Evolutionary conservation across 2,329 filamentous ascomycete species (phyloP).

Genomic region (Emergomyces africanus): DNA sequence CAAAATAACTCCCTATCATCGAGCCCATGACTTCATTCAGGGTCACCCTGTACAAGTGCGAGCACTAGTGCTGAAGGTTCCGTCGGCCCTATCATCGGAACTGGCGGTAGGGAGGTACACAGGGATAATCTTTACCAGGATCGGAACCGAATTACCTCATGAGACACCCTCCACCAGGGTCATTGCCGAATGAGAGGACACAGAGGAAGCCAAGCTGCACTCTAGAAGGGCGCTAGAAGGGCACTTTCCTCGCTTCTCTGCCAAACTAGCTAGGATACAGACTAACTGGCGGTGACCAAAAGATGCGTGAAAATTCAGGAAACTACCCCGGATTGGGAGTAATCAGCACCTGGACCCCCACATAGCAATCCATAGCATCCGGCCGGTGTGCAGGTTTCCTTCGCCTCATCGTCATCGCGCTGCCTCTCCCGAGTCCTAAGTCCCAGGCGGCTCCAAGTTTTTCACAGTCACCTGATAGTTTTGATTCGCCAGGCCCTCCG

Average conservation of each 20-base stretch:
- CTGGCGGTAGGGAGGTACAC: background rate
- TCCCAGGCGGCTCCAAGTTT: background rate
- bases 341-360: background rate
- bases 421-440: background rate
- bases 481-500: background rate
- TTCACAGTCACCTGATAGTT: background rate
- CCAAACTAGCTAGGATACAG: background rate
- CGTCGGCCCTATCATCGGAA: background rate
- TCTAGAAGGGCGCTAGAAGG: constrained; percentile 2
- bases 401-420: background rate
- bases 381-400: no score
- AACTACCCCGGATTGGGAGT: background rate
- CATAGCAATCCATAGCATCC: background rate
- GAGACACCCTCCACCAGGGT: background rate
- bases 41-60: no score
- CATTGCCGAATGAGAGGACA: background rate
- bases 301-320: background rate
- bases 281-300: background rate
- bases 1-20: no score
- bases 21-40: no score
- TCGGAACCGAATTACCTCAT: background rate
- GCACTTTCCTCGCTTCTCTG: background rate
- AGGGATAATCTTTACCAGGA: background rate
- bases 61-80: no score
- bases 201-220: background rate